Conservation (phyloP, 2,329 filamentous ascomycete genomes). For the Xylaria digitata region DNA sequence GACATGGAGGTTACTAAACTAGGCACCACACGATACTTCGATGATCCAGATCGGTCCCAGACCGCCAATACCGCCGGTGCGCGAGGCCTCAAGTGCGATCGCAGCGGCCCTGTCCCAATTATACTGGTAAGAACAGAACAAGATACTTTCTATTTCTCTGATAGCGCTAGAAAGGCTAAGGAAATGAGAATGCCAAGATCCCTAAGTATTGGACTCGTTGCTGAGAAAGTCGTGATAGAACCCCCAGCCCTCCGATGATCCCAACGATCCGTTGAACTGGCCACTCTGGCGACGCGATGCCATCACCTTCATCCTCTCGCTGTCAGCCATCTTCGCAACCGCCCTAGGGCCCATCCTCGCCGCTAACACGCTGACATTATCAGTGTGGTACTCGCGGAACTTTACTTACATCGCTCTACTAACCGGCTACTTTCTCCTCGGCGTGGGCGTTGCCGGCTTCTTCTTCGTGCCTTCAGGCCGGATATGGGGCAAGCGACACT, state of each 20-base stretch:
- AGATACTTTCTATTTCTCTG: background rate
- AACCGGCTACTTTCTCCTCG: slow-evolving; percentile 88
- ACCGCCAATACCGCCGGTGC: slow-evolving; percentile 49
- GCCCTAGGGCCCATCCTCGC: slow-evolving; percentile 88
- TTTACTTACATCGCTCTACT: slow-evolving; percentile 84
- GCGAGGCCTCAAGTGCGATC: slow-evolving; percentile 76
- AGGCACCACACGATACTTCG: slow-evolving; percentile 74
- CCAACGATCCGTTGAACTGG: slow-evolving; percentile 89
- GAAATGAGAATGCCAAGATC: background rate
- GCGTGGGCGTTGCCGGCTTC: slow-evolving; percentile 82
- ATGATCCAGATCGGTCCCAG: slow-evolving; percentile 63
- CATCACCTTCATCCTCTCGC: slow-evolving; percentile 81
- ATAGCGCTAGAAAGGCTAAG: too few species aligned
- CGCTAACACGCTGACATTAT: slow-evolving; percentile 84
- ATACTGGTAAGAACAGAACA: slow-evolving; percentile 70
- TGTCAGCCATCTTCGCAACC: slow-evolving; percentile 84
- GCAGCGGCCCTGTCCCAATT: slow-evolving; percentile 72
- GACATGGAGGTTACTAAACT: slow-evolving; percentile 14
- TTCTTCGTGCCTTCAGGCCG: slow-evolving; percentile 88
- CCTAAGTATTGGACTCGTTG: background rate
- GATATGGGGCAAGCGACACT: slow-evolving; percentile 92
- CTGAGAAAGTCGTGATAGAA: slow-evolving; percentile 52
- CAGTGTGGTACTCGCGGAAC: slow-evolving; percentile 70
- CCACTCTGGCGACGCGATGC: slow-evolving; percentile 85
- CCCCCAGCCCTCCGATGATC: slow-evolving; percentile 90